Percentiles rank a stretch among this genome's conserved stretches.
These are phyloP conservation scores for Chrysopogon serrulatus DNA, from an alignment of 176 grass and related monocot genomes.

Conservation along the genomic window DNA sequence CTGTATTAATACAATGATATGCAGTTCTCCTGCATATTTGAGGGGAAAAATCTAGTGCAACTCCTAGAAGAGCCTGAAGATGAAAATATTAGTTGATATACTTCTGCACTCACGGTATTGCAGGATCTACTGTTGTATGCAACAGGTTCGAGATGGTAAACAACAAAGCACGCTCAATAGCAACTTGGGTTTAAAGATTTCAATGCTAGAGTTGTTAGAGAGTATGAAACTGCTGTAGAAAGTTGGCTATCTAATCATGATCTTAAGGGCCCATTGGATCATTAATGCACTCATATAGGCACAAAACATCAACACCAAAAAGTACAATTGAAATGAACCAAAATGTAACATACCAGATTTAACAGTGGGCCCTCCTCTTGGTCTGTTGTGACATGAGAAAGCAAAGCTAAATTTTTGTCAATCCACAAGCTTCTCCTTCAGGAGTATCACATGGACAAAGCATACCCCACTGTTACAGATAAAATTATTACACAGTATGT, in stretches of 20 bases:
- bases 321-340: background rate
- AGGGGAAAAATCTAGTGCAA: no score
- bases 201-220: background rate
- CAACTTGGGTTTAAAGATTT: background rate
- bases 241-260: background rate
- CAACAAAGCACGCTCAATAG: background rate
- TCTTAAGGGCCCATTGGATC: background rate
- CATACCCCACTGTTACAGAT: conserved; percentile 91
- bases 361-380: conserved; percentile 78
- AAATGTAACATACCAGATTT: conserved; percentile 57
- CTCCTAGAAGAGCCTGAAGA: background rate
- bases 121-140: background rate
- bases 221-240: background rate
- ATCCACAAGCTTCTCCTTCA: conserved; percentile 95
- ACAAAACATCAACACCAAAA: background rate
- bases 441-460: conserved; percentile 98
- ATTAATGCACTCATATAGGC: background rate
- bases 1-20: no score
- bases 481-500: background rate
- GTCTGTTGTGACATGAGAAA: conserved; percentile 95
- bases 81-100: background rate
- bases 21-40: no score
- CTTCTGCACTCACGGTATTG: background rate
- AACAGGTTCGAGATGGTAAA: background rate
- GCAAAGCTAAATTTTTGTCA: conserved; percentile 95